A percentile compares a stretch with the other conserved stretches of the same genome.
These are phyloP conservation scores for Oryza nivara DNA, from an alignment of 176 grass and related monocot genomes.

Conservation along the genomic window DNA sequence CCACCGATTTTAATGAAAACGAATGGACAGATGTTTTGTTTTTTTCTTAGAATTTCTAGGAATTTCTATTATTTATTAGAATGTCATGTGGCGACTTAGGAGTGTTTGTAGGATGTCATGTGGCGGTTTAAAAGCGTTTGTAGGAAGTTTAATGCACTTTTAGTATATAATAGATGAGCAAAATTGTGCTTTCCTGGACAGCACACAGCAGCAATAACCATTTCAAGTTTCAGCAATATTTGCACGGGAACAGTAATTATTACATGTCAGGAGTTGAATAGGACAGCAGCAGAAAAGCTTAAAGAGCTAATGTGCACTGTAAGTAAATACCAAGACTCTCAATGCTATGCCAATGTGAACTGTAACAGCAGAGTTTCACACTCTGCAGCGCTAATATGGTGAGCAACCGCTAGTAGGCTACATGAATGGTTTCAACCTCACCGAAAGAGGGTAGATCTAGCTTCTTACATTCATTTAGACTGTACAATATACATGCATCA, in stretches of 20 bases:
- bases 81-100: too few species aligned
- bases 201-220: not conserved
- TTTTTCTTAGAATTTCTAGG: too few species aligned
- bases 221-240: not conserved
- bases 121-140: too few species aligned
- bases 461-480: conserved; percentile 19
- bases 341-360: not conserved
- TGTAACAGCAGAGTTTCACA: not conserved
- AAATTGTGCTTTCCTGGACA: not conserved
- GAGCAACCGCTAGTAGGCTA: not conserved
- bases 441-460: not conserved
- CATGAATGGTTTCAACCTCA: not conserved
- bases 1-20: too few species aligned
- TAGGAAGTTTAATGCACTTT: too few species aligned
- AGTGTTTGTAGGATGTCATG: too few species aligned
- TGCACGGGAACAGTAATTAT: not conserved
- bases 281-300: not conserved
- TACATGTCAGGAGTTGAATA: not conserved
- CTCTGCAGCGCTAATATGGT: not conserved
- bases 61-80: too few species aligned
- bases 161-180: too few species aligned
- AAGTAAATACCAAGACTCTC: not conserved
- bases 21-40: too few species aligned
- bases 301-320: too few species aligned
- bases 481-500: conserved; percentile 36